Conservation (phyloP, 1,284 basidiomycete genomes). For the Boletus holoroseus region DNA sequence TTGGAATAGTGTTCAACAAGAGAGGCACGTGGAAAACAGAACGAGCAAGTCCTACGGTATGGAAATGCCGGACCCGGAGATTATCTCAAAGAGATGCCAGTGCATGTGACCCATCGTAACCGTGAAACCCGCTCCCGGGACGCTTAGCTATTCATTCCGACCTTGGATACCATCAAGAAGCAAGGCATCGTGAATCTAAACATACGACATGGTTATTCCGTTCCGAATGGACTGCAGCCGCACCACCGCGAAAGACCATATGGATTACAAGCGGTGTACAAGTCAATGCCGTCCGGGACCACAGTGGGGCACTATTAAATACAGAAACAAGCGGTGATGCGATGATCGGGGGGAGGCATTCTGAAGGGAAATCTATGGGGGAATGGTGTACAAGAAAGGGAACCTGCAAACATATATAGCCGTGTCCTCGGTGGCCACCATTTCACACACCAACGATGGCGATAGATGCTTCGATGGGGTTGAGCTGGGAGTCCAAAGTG, state of each 20-base stretch:
- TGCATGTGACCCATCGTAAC: not conserved
- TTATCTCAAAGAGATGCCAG: not conserved
- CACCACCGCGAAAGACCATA: not conserved
- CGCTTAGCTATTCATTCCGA: not conserved
- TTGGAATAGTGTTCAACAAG: not conserved
- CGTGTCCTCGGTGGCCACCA: not conserved
- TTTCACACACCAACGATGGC: conserved; percentile 31
- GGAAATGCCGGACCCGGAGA: not conserved
- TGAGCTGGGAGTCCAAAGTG: conserved; percentile 39
- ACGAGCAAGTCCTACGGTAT: not conserved
- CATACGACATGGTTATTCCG: not conserved
- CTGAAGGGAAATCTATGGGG: not conserved
- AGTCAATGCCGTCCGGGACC: not conserved
- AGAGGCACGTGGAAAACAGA: not conserved
- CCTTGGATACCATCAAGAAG: not conserved
- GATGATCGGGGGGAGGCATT: not conserved
- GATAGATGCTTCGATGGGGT: conserved; percentile 39
- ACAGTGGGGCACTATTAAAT: conserved; percentile 1
- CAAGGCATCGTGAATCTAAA: not conserved
- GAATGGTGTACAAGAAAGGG: not conserved
- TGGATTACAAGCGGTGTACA: not conserved
- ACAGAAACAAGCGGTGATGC: conserved; percentile 4
- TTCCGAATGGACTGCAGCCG: not conserved
- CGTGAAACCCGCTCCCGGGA: not conserved
- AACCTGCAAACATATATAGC: not conserved